Evolutionary conservation across 805 yeast species (phyloP), one percentile per base, ranked within the genome.

Genomic region (Lipomyces sp.): DNA sequence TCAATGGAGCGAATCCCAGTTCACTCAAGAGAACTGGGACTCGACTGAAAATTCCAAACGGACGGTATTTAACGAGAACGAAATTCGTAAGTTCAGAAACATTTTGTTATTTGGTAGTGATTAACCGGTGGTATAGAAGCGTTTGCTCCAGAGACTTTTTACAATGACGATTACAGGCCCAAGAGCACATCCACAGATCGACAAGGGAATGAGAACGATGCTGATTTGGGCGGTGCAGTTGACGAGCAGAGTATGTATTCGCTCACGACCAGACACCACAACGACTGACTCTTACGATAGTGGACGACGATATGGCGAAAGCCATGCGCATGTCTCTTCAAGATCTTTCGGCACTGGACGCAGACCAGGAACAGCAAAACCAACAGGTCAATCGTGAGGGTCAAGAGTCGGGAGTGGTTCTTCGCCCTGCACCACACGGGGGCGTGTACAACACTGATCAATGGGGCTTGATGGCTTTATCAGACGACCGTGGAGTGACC

Each of bases 381-480:
- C 62, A 56, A 30, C 53, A 34, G 29, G 24, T 18, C 29, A 24
- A 13, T 24, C 48, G 54, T 10, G 56, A 57, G 7, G 67, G 59
- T 29, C 75, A 73, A 57, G 72, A 73, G 59, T 54, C 65, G 7
- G 75, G 74, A 4, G 62, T 54, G 18, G 57, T 57, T n/a, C 70
- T 74, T 48, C 68, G 72, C 5, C 74, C 74, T 5, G 75, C 75
- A 3, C 68, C 67, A 13, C 57, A 62, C 24, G 24, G 24, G 54
- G 72, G 64, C 8, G 45, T 60, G 33, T 75, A 75, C 59, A 72
- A 74, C 48, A 48, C 73, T 1, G 51, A 57, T 2, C 63, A 67
- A 53, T 73, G 76, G 76, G 71, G 75, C 5, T 35, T 73, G 35
- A 72, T 73, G 35, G 15, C 60, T 13, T 33, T 59, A 15, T 50